Conservation (phyloP, 2,329 filamentous ascomycete genomes). For the Botrytis tulipae region DNA sequence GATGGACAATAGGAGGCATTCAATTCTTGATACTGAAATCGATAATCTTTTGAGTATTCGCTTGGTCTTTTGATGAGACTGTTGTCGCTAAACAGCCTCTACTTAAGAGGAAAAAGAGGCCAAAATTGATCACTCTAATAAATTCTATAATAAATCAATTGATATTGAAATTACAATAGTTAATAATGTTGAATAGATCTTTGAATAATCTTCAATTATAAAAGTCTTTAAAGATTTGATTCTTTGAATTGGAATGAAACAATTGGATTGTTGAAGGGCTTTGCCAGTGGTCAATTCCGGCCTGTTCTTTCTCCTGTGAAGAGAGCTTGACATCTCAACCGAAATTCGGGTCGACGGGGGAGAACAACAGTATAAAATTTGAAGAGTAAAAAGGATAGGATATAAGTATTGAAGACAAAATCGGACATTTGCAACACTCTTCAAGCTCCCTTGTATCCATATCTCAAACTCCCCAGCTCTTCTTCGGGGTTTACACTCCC, state of each 20-base stretch:
- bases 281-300: too few species aligned
- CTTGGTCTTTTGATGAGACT: neutral
- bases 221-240: too few species aligned
- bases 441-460: conserved; percentile 66
- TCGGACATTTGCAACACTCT: neutral
- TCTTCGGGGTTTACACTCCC: conserved; percentile 62
- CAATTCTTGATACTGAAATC: neutral
- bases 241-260: too few species aligned
- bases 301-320: too few species aligned
- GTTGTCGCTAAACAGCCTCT: neutral
- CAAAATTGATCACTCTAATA: too few species aligned
- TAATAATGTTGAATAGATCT: too few species aligned
- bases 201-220: too few species aligned
- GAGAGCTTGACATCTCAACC: neutral
- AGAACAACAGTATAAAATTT: neutral
- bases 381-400: neutral
- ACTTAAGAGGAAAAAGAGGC: too few species aligned
- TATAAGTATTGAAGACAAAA: neutral
- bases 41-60: neutral
- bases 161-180: too few species aligned
- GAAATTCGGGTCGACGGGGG: too few species aligned
- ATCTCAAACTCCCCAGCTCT: conserved; percentile 61
- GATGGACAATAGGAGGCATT: neutral
- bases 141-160: too few species aligned
- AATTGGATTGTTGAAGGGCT: too few species aligned